phyloP scores from a whole-genome alignment of 2,329 filamentous ascomycete genomes.

The Fusarium napiforme region DNA sequence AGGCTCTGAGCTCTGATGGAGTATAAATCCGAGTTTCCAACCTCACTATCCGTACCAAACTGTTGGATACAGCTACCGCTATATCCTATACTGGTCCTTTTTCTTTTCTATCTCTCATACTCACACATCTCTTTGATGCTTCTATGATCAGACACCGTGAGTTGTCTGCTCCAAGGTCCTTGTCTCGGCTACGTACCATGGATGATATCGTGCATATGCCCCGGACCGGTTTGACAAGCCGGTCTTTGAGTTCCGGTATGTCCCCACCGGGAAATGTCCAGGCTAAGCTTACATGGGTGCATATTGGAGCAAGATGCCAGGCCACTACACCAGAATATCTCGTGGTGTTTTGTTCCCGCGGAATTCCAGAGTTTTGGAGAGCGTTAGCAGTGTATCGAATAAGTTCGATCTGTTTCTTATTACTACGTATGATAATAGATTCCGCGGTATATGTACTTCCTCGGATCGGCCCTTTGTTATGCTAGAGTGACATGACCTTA shows the following conservation, averaged over 20 bases:
- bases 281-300: background rate
- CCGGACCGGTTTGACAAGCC: conserved; percentile 26
- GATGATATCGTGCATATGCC: conserved; percentile 31
- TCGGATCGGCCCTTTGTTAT: conserved; percentile 22
- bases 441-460: conserved; percentile 5
- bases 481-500: conserved; percentile 8
- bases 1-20: conserved; percentile 17
- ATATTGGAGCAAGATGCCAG: background rate
- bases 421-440: no score
- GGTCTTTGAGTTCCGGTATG: conserved; percentile 27
- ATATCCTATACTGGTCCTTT: background rate
- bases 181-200: conserved; percentile 16
- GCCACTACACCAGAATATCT: background rate
- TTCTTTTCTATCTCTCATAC: background rate
- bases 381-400: background rate
- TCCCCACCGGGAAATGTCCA: conserved; percentile 9
- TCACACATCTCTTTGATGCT: background rate
- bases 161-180: conserved; percentile 2
- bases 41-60: background rate
- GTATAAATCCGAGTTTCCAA: background rate
- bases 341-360: background rate
- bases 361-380: background rate
- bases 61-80: background rate
- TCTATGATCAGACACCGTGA: background rate
- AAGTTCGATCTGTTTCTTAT: background rate